Evolutionary conservation across 1,284 basidiomycete species (phyloP), one percentile per base, ranked within the genome.

Genomic region (Ganoderma boninense): DNA sequence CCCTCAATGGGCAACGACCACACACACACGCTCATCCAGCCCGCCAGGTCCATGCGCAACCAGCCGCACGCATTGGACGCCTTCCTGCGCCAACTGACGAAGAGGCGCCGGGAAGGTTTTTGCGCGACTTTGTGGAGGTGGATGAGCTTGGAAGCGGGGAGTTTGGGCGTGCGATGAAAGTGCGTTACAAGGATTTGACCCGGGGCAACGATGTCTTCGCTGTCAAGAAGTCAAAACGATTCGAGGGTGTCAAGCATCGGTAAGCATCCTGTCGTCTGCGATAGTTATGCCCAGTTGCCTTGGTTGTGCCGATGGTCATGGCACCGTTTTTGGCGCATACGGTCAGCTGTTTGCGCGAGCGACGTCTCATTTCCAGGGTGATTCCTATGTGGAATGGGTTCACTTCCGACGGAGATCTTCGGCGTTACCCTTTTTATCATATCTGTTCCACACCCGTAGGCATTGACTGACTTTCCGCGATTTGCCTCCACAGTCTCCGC

Each of bases 101-200:
- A 62, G 86, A 87, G 66, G 84, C 86, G 68, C 82, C 85, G 11
- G 90, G 92, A 29, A 87, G 88, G 56, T 95, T 95, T 73, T 91
- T 92, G 78, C 87, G 87, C 64, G 90, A 94, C 59, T 99, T 98
- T 79, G 87, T 91, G 35, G 91, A 94, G 69, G 84, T 95, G 42
- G 93, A 95, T 69, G 90, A 92, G 75, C 86, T 99, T 23, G 98
- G 98, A 5, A 91, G 92, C 68, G 98, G 98, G 20, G 96, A 97
- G 78, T 99, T 99, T 82, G 97, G 96, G 54, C 94, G 94, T 75
- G 97, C 97, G 16, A 91, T 97, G 82, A 97, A 97, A 83, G 97
- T 96, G 8, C 88, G 90, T 72, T 89, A 91, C 75, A 91, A 94
- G 80, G 82, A 86, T 71, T 56, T 62, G n/a, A 59, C 70, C 20